Base-by-base conservation (phyloP, 495 filamentous ascomycete genomes). In the Viridothelium virens region DNA sequence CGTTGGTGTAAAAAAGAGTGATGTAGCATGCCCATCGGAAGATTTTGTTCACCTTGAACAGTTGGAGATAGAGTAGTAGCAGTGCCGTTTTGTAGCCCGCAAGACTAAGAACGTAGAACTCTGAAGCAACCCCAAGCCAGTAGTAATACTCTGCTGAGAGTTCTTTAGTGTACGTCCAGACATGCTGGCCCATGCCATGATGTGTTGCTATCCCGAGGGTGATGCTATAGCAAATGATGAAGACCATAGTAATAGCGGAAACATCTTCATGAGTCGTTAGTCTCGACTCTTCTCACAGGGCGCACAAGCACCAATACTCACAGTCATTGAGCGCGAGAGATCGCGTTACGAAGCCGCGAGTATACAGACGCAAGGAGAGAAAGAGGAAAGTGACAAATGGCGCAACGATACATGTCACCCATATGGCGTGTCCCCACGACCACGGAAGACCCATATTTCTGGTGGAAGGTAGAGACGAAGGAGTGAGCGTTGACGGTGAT, bases 31-130 rank as follows among this genome's bases (percentile, higher is more conserved):
- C 63, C 62, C 77, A 77, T 53, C 69, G 70, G 65, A 80, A 80
- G 18, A 56, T 70, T n/a, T 46, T 67, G 68, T 74, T 73, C 65
- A 77, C 67, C 36, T 70, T 70, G 56, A 80, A 79, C 41, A 78
- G 56, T 25, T 78, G 77, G 5, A 79, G 66, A 62, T 80, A 80
- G 31, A 78, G 70, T 1, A 79, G 33, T 25, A 79, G 70, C 38
- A 80, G 68, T 1, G 77, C 67, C 56, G 70, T 71, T 63, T 80
- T 80, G 65, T 79, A 80, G 31, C 77, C 77, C 14, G 75, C 69
- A 11, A 80, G 67, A 56, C 70, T 73, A 36, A 74, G 33, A 41
- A 77, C 68, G 62, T 80, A 79, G 53, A 79, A 70, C 61, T 74
- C 65, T 14, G 77, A 77, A 3, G 76, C 70, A 56, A 77, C 72